phyloP scores from a whole-genome alignment of 129 eudicot genomes.

The Helianthus tuberosus region DNA sequence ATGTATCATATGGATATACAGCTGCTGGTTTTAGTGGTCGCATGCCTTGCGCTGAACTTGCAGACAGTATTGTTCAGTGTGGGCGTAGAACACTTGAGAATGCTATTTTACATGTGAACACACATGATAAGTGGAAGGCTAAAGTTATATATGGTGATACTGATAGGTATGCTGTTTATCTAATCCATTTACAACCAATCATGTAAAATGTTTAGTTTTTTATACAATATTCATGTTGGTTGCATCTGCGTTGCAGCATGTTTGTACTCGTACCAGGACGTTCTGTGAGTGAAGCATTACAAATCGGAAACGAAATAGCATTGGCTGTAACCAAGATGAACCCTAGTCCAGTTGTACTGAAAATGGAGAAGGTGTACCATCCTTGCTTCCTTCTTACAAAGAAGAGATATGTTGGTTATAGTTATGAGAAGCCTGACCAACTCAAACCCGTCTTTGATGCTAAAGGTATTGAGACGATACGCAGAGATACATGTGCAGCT shows the following conservation, averaged over 20 bases:
- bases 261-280: slow-evolving; percentile 95
- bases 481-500: slow-evolving; percentile 96
- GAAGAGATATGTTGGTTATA: slow-evolving; percentile 97
- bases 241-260: slow-evolving; percentile 61
- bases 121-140: slow-evolving; percentile 82
- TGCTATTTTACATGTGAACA: slow-evolving; percentile 72
- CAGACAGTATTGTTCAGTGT: slow-evolving; percentile 98
- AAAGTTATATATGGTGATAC: slow-evolving; percentile 96
- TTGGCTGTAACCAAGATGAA: slow-evolving; percentile 73
- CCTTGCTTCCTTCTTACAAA: slow-evolving; percentile 96
- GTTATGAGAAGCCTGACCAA: slow-evolving; percentile 86
- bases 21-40: slow-evolving; percentile 99
- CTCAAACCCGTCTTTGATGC: slow-evolving; percentile 83
- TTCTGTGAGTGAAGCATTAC: slow-evolving; percentile 68
- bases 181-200: neutral
- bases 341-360: slow-evolving; percentile 84
- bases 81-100: slow-evolving; percentile 93
- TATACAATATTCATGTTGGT: neutral
- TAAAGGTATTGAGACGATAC: slow-evolving; percentile 94
- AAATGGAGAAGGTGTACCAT: slow-evolving; percentile 94
- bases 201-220: slow-evolving; percentile 13
- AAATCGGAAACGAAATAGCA: slow-evolving; percentile 86
- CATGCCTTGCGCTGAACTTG: slow-evolving; percentile 99
- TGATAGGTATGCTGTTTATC: slow-evolving; percentile 62
- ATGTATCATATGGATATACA: slow-evolving; percentile 95